Percentiles rank a stretch among this genome's conserved stretches.
Evolutionary conservation across 164 flowering plant species (phyloP).

Genomic region (Vitis rotundifolia): DNA sequence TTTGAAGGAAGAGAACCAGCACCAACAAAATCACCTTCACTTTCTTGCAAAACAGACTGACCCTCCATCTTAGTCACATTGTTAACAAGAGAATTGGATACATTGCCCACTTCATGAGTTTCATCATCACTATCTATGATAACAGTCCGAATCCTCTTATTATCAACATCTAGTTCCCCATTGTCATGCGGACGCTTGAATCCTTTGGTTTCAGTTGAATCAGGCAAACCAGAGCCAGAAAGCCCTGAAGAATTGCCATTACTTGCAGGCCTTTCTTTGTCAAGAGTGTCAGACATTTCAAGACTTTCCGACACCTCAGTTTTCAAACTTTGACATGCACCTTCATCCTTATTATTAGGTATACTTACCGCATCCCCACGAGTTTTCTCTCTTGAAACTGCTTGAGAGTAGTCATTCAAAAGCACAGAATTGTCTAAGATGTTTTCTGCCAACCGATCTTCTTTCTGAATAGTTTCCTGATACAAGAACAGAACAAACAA

Average conservation of each 20-base stretch:
- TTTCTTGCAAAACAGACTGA: conserved; percentile 27
- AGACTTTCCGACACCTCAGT: conserved; percentile 22
- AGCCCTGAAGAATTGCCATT: conserved; percentile 30
- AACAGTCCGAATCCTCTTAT: conserved; percentile 44
- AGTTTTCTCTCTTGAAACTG: conserved; percentile 12
- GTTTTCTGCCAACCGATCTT: conserved; percentile 24
- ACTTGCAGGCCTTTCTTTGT: conserved; percentile 16
- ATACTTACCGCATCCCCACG: conserved; percentile 12
- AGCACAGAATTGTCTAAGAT: conserved; percentile 15
- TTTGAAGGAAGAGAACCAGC: conserved; percentile 19
- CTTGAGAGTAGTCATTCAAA: conserved; percentile 17
- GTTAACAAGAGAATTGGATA: conserved; percentile 18
- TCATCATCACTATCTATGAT: conserved; percentile 62
- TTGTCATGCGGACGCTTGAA: conserved; percentile 49
- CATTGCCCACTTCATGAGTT: conserved; percentile 25
- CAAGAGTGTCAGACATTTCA: conserved; percentile 20
- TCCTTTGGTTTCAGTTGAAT: conserved; percentile 34
- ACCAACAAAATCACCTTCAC: conserved; percentile 18
- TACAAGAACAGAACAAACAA: conserved; percentile 4
- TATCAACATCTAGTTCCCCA: conserved; percentile 36
- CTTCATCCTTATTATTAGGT: conserved; percentile 15
- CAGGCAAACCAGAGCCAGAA: conserved; percentile 27
- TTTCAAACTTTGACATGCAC: conserved; percentile 13
- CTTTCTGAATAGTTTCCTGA: conserved; percentile 33
- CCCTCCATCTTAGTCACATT: conserved; percentile 18